phyloP scores from a whole-genome alignment of 2,329 filamentous ascomycete genomes.

The Pyrenophora teres region DNA sequence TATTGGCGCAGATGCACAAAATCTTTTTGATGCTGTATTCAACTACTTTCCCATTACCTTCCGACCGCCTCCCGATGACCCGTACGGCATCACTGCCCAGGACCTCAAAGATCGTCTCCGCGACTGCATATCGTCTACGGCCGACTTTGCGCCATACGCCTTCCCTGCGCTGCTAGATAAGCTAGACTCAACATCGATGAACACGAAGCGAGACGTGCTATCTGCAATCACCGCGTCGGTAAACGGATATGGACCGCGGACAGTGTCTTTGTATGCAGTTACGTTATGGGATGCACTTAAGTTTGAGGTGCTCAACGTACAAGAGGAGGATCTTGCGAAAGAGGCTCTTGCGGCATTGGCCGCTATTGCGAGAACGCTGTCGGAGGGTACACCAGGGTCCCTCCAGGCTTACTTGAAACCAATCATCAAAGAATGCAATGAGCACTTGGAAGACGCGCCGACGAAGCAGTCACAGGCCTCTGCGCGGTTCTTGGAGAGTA shows the following conservation, averaged over 20 bases:
- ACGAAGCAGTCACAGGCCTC: constrained; percentile 70
- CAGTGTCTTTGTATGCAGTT: constrained; percentile 65
- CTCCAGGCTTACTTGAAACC: constrained; percentile 61
- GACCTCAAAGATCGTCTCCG: constrained; percentile 68
- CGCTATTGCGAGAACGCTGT: constrained; percentile 61
- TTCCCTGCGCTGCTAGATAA: constrained; percentile 72
- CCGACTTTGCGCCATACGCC: constrained; percentile 67
- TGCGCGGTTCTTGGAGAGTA: constrained; percentile 62
- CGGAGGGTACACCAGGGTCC: constrained; percentile 54
- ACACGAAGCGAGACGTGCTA: constrained; percentile 71
- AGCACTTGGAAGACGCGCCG: constrained; percentile 69
- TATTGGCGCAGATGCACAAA: constrained; percentile 60
- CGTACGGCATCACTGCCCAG: constrained; percentile 71
- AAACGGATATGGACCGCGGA: constrained; percentile 61
- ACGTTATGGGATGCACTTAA: constrained; percentile 71
- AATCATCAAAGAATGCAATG: constrained; percentile 69
- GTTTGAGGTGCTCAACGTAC: constrained; percentile 69
- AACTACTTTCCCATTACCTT: constrained; percentile 77
- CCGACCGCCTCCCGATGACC: constrained; percentile 69
- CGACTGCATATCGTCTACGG: constrained; percentile 66
- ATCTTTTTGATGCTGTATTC: constrained; percentile 70
- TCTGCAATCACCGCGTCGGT: constrained; percentile 66
- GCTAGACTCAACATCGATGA: constrained; percentile 69
- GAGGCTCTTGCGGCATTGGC: constrained; percentile 62
- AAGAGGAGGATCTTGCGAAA: constrained; percentile 68